These are phyloP conservation scores for Yamadazyma siamensis DNA, from an alignment of 1,139 yeast genomes.

Conservation along the genomic window DNA sequence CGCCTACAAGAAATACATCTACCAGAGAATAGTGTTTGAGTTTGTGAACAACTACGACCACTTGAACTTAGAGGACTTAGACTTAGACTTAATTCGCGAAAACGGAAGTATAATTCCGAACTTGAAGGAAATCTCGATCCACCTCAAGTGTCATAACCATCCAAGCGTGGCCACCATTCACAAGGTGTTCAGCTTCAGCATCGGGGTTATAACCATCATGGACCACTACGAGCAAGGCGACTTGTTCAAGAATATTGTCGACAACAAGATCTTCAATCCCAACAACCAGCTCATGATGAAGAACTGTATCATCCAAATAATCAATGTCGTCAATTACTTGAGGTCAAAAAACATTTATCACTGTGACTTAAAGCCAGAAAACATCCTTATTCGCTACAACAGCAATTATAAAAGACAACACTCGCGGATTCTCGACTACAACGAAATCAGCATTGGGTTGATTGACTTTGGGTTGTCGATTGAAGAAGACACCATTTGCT, in stretches of 20 bases:
- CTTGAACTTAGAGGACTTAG: constrained; percentile 24
- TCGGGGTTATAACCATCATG: constrained; percentile 62
- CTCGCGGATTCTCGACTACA: constrained; percentile 37
- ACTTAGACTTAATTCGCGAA: constrained; percentile 40
- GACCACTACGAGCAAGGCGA: constrained; percentile 85
- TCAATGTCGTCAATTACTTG: constrained; percentile 71
- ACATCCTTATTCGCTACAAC: constrained; percentile 55
- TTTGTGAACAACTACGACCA: constrained; percentile 9
- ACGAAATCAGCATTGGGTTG: constrained; percentile 57
- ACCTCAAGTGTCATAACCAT: constrained; percentile 70
- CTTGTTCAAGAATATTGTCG: constrained; percentile 63
- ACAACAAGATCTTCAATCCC: constrained; percentile 14
- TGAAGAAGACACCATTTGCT: constrained; percentile 51
- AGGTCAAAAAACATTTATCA: constrained; percentile 68
- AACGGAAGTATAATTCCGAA: constrained; percentile 45
- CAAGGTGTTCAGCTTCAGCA: constrained; percentile 56
- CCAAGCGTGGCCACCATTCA: constrained; percentile 75
- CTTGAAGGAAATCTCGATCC: constrained; percentile 68
- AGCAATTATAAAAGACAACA: constrained; percentile 21
- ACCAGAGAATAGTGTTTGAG: constrained; percentile 29
- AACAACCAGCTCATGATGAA: constrained; percentile 49
- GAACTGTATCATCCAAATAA: constrained; percentile 68
- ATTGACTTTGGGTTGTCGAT: constrained; percentile 90
- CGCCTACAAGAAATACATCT: constrained; percentile 31
- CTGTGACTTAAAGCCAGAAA: constrained; percentile 92